Percentiles rank a stretch among this genome's conserved stretches.
phyloP scores from a whole-genome alignment of 805 yeast genomes.

The Candida pini region DNA sequence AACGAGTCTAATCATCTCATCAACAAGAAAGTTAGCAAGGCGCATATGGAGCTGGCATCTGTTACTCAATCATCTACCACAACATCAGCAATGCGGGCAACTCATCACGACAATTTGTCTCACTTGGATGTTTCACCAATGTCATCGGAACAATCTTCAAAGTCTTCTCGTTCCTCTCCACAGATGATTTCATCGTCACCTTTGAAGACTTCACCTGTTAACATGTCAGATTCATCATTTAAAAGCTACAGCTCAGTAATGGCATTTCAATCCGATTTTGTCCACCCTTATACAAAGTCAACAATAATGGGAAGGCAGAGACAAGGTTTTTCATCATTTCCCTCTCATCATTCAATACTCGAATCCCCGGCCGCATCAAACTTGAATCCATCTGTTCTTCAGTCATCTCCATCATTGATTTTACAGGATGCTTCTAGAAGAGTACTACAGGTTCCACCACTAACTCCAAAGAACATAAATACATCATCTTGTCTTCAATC shows the following conservation, averaged over 20 bases:
- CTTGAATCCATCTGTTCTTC: conserved; percentile 21
- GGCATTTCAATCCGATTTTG: not conserved
- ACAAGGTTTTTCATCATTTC: conserved; percentile 6
- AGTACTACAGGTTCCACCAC: conserved; percentile 4
- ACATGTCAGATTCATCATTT: conserved; percentile 7
- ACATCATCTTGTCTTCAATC: conserved; percentile 6
- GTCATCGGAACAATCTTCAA: conserved; percentile 9
- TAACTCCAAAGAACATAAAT: conserved; percentile 9
- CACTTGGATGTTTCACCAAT: conserved; percentile 14
- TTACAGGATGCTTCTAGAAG: not conserved
- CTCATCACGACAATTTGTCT: not conserved
- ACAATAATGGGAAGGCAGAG: not conserved
- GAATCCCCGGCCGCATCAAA: conserved; percentile 12
- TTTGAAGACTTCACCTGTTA: conserved; percentile 25
- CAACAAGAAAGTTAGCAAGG: conserved; percentile 10
- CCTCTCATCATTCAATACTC: conserved; percentile 10
- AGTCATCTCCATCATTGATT: conserved; percentile 8
- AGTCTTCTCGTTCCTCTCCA: conserved; percentile 15
- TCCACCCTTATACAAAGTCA: not conserved
- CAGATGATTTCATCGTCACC: conserved; percentile 21
- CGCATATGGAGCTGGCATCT: conserved; percentile 19
- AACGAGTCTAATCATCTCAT: conserved; percentile 1
- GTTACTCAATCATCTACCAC: conserved; percentile 8
- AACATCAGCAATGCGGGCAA: not conserved
- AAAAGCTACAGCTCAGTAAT: conserved; percentile 5